Base-by-base conservation (phyloP, 176 grass and related monocot species). In the Dendrocalamus sinicus region DNA sequence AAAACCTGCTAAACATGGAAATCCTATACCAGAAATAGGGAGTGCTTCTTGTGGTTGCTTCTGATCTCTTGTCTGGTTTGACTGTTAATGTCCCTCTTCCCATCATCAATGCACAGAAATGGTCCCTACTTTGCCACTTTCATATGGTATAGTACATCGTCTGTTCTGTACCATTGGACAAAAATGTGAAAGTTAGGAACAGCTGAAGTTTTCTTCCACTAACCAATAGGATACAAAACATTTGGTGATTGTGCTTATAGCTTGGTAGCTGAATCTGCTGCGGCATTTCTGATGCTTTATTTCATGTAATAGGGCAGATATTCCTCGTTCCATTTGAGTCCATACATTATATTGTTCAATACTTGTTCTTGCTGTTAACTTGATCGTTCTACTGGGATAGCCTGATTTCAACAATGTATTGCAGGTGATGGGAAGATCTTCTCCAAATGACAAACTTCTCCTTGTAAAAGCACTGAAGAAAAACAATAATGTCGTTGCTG, bases 341-440 rank as follows among this genome's bases (percentile, higher is more conserved):
- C 15, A 72, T 40, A 68, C 43, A 13, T 50, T 74, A 68, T 60
- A 46, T 68, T 84, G 17, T 84, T 37, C n/a, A 83, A 46, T 70
- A 53, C 16, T 73, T 70, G 41, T 16, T 40, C 11, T 50, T 83
- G 41, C 26, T 73, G 39, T 84, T 86, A 65, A 44, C 51, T 60
- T 62, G 35, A 78, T 68, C 13, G n/a, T 74, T 78, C 35, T 80
- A 74, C 59, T 52, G 52, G 52, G 40, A 47, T 68, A 87, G 61
- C 62, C 32, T 64, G 35, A 73, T 76, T 52, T 87, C 17, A 63
- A 76, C 37, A 64, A 60, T 70, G 48, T n/a, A 46, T 76, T 73
- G 51, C 50, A 99, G 96, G 96, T 99, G 67, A 99, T 99, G 96
- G 96, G 84, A 61, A 92, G 96, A 74, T 99, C 96, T 62, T 99